Base-by-base conservation (phyloP, 768 basidiomycete genomes). In the Sarcodon aspratus region DNA sequence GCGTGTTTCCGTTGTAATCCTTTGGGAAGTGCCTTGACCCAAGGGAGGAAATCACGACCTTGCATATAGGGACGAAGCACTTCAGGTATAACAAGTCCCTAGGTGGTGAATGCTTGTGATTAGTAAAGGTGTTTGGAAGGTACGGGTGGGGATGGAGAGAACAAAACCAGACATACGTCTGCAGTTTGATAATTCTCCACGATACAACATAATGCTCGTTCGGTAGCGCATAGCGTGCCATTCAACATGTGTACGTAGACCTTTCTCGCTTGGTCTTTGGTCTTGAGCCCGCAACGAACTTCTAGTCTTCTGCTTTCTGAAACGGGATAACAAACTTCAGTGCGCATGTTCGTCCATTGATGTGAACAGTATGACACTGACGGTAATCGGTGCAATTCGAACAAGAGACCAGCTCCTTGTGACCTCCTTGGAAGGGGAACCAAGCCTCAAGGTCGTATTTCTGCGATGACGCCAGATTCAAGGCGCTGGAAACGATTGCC, bases 351-450 rank as follows among this genome's bases (percentile, higher is more conserved):
- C 18, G 48, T n/a, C n/a, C n/a, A 45, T 1, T 17, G 9, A 45
- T 4, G 33, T 10, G 6, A 7, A 17, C 48, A 7, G 4, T 15
- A 3, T 9, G 12, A 7, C 7, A 78, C 90, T 69, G 62, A 98
- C 95, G 96, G 66, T 99, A 98, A 64, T 98, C 96, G 17, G 95
- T 97, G 70, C 96, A 99, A 64, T 99, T 99, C 62, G 90, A 93
- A 64, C 92, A 94, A 55, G 89, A 93, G 35, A 98, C 96, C 37
- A 99, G 72, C 71, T 99, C 96, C 73, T 98, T 99, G 73, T 94
- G 93, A 46, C 74, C 82, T 45, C 81, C 82, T 67, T 98, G 96
- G 78, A 90, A 97, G 2, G 96, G 96, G 77, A 99, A 99, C 90
- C 93, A 99, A 50, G 96, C 96, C 67, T 99, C 96, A 51, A 99